Percentiles rank a stretch among this genome's conserved stretches.
These are phyloP conservation scores for Ophiocordyceps camponoti-rufipedis DNA, from an alignment of 2,329 filamentous ascomycete species.

Conservation along the genomic window DNA sequence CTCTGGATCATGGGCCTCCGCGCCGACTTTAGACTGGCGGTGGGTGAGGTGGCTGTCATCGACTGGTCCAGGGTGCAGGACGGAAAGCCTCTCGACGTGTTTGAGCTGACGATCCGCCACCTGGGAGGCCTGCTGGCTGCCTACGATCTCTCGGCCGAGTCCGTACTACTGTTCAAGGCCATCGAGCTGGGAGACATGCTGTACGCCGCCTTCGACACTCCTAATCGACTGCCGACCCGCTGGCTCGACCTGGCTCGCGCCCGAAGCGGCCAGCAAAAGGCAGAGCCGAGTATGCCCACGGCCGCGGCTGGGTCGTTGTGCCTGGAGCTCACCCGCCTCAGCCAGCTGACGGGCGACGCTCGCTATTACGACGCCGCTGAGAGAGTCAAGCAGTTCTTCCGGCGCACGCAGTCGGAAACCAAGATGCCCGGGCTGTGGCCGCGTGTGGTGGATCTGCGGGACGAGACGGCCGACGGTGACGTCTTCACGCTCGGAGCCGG, in stretches of 20 bases:
- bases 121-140: slow-evolving; percentile 32
- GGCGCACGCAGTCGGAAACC: slow-evolving; percentile 45
- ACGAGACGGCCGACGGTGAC: slow-evolving; percentile 22
- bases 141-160: slow-evolving; percentile 30
- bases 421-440: slow-evolving; percentile 59
- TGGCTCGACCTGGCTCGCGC: slow-evolving; percentile 24
- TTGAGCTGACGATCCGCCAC: slow-evolving; percentile 43
- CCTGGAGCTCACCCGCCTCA: slow-evolving; percentile 57
- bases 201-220: slow-evolving; percentile 32
- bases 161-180: slow-evolving; percentile 28
- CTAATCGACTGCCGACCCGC: slow-evolving; percentile 30
- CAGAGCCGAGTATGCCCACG: slow-evolving; percentile 18
- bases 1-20: slow-evolving; percentile 41
- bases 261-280: slow-evolving; percentile 17
- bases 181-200: slow-evolving; percentile 33
- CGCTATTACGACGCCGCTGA: slow-evolving; percentile 65
- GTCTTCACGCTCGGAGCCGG: slow-evolving; percentile 26
- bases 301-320: slow-evolving; percentile 45
- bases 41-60: slow-evolving; percentile 27
- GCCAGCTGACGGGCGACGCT: slow-evolving; percentile 51
- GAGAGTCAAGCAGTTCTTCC: slow-evolving; percentile 51
- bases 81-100: slow-evolving; percentile 30
- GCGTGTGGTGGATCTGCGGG: slow-evolving; percentile 40
- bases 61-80: slow-evolving; percentile 32
- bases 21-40: slow-evolving; percentile 34